Base-by-base conservation (phyloP, 2,329 filamentous ascomycete genomes). In the Penicillium sp. region DNA sequence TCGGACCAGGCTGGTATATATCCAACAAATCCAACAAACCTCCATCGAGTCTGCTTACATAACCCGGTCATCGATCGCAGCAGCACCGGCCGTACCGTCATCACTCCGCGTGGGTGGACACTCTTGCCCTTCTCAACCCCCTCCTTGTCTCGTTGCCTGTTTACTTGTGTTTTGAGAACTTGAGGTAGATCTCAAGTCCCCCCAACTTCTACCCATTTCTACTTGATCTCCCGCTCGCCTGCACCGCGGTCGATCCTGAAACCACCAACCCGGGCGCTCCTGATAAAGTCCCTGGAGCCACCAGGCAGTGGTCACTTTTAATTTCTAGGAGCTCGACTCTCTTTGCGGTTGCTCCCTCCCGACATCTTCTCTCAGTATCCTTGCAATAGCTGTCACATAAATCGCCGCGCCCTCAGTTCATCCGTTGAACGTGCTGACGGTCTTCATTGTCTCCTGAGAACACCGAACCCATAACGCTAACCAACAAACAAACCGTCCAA, bases 101-200 rank as follows among this genome's bases (percentile, higher is more conserved):
- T 66, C 62, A 65, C 62, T 66, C 62, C 62, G 43, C 53, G 55
- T 14, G 51, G 22, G 56, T 63, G 59, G 42, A 64, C 64, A 65
- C 60, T 40, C 51, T 57, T n/a, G 37, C 51, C 51, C n/a, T 57
- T 59, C 57, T 53, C 46, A 61, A 57, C 58, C 53, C 38, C 48
- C 45, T 51, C 59, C 46, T 43, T 25, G 26, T 25, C 40, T 46
- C 46, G 42, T 26, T n/a, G 16, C 28, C 35, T 22, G 40, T 52
- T 48, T 59, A 10, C 33, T 58, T 37, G 35, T 33, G 16, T 48
- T 42, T 19, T 26, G 19, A 33, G 28, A 28, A 37, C 35, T 55
- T 46, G 53, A 14, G n/a, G n/a, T 22, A 33, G 42, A n/a, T 19
- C 5, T 35, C 3, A 45, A 52, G n/a, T 33, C 49, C 30, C 30